These are phyloP conservation scores for Leccinum incarnatum DNA, from an alignment of 768 basidiomycete species.

Conservation along the genomic window DNA sequence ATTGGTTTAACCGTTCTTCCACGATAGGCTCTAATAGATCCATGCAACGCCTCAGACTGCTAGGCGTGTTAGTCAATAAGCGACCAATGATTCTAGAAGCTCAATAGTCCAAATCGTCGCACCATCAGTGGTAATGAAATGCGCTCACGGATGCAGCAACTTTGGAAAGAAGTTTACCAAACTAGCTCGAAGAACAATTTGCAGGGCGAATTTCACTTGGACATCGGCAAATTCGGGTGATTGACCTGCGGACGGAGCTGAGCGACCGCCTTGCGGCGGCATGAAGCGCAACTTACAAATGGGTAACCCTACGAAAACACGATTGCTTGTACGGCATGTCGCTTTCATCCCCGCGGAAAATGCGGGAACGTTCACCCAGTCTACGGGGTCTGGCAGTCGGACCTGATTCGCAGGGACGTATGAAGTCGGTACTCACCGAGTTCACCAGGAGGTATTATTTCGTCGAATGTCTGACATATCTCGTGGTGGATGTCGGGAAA, in stretches of 20 bases:
- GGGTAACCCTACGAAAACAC: conserved; percentile 39
- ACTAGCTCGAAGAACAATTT: conserved; percentile 31
- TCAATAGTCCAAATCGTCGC: conserved; percentile 13
- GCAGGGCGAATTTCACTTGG: conserved; percentile 33
- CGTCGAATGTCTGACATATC: conserved; percentile 30
- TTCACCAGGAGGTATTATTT: conserved; percentile 24
- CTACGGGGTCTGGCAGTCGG: conserved; percentile 15
- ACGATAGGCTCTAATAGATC: conserved; percentile 30
- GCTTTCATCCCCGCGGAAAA: conserved; percentile 30
- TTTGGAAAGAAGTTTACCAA: conserved; percentile 36
- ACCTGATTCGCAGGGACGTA: conserved; percentile 10
- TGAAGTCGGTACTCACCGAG: conserved; percentile 16
- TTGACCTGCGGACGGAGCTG: conserved; percentile 30
- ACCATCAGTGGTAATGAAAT: conserved; percentile 3
- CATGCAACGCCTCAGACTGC: conserved; percentile 31
- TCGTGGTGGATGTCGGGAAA: conserved; percentile 36
- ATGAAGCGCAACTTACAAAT: conserved; percentile 30
- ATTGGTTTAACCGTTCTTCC: conserved; percentile 31
- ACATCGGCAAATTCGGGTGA: conserved; percentile 36
- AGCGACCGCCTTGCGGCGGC: conserved; percentile 3
- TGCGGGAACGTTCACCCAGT: conserved; percentile 30
- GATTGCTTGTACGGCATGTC: conserved; percentile 39
- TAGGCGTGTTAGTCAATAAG: conserved; percentile 32
- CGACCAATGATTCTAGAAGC: conserved; percentile 32
- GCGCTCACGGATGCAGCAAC: conserved; percentile 33